Base-by-base conservation (phyloP, 805 yeast species). In the Candida odintsovae region DNA sequence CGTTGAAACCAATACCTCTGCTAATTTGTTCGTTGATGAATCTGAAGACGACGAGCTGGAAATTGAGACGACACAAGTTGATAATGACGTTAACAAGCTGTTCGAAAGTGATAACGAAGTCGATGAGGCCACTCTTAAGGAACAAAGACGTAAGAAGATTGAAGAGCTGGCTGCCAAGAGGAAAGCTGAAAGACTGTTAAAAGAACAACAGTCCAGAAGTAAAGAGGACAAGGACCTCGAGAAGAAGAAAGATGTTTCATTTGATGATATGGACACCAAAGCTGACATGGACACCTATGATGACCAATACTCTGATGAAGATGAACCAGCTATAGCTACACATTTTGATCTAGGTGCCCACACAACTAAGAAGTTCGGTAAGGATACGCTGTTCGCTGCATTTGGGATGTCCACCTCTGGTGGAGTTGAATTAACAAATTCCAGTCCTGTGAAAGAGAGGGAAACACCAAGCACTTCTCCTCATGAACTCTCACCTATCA, bases 91-190 rank as follows among this genome's bases (percentile, higher is more conserved):
- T 16, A 12, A 18, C 36, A 33, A 9, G 8, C 8, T 33, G 36
- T 33, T 18, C 20, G 36, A 33, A 33, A 33, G 36, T 36, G 39
- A 36, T 20, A 21, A 12, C 9, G 39, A 36, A 10, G 23, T 36
- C 7, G 39, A 36, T 6, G 39, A 36, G 15, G 33, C 25, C 25
- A 43, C 47, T 15, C 46, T 44, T 28, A 29, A 40, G 6, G 50
- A 42, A 9, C 42, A 44, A 10, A 48, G 57, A 19, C 49, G 29
- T 1, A 41, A 33, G 21, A 52, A 51, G 42, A 50, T 58, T n/a
- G 44, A 49, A 16, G 53, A 45, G n/a, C 28, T 52, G 8, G 62
- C 55, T 6, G 53, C 42, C 3, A 52, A 57, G 49, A 59, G 56
- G 49, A 49, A 50, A 40, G 41, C 47, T 5, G 53, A 53, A 40